phyloP scores from a whole-genome alignment of 2,329 filamentous ascomycete species.

The Macrophomina tecta region DNA sequence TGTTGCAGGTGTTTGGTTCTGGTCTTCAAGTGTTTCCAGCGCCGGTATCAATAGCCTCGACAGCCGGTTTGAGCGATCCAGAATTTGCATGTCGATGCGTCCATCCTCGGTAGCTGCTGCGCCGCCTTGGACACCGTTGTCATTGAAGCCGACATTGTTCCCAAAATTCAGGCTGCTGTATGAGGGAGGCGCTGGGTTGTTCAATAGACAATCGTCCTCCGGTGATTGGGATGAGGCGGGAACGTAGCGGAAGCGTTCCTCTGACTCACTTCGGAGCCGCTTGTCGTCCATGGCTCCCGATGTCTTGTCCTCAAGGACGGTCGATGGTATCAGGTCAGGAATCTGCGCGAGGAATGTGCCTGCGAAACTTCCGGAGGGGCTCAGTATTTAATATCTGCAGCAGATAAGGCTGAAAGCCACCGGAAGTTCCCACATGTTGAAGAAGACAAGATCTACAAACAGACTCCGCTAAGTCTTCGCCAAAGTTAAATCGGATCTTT shows the following conservation, averaged over 20 bases:
- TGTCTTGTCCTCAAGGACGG: background rate
- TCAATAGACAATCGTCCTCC: background rate
- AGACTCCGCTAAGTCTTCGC: background rate
- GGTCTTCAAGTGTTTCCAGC: background rate
- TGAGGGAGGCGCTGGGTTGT: background rate
- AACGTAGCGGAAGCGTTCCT: background rate
- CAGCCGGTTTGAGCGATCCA: background rate
- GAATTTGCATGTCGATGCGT: slow-evolving; percentile 1
- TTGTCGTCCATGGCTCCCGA: background rate
- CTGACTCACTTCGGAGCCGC: background rate
- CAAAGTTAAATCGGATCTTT: background rate
- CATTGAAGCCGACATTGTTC: background rate
- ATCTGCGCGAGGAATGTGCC: too few species aligned
- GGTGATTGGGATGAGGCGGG: background rate
- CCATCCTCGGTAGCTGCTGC: background rate
- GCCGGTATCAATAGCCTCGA: background rate
- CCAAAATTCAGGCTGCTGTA: background rate
- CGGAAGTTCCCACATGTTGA: background rate
- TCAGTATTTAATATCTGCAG: background rate
- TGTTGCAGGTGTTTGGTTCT: background rate
- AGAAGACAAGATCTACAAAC: background rate
- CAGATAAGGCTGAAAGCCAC: background rate
- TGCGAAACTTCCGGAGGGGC: background rate
- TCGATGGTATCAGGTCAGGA: background rate
- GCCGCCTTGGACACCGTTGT: background rate